A percentile compares a stretch with the other conserved stretches of the same genome.
These are phyloP conservation scores for Ascobolus immersus DNA, from an alignment of 495 filamentous ascomycete species.

Conservation along the genomic window DNA sequence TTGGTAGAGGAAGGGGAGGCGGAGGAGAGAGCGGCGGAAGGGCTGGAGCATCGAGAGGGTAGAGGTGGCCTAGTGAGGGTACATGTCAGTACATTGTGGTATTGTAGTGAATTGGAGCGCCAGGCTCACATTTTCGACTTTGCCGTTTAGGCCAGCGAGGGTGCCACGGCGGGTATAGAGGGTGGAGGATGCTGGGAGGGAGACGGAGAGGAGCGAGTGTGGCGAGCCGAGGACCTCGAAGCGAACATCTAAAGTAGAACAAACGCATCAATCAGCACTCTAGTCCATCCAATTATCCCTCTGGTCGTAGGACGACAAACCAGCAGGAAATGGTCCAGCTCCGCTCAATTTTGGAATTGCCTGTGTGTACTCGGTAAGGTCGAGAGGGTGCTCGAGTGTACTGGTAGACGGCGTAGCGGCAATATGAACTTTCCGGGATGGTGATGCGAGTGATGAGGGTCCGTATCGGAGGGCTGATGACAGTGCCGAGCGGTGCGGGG, in stretches of 20 bases:
- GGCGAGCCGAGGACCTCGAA: conserved; percentile 81
- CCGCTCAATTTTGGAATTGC: conserved; percentile 15
- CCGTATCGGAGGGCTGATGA: too few relatives aligned
- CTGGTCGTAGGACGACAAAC: conserved; percentile 4
- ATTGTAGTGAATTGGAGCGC: too few relatives aligned
- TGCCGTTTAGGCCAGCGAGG: conserved; percentile 67
- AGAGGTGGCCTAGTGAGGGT: conserved; percentile 35
- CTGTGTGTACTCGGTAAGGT: conserved; percentile 12
- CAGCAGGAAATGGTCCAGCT: conserved; percentile 13
- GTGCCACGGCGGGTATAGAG: conserved; percentile 80
- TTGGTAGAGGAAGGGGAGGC: conserved; percentile 88
- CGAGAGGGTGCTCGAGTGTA: conserved; percentile 9
- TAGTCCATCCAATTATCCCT: neutral
- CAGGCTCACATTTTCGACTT: conserved; percentile 57
- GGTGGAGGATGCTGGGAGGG: conserved; percentile 73
- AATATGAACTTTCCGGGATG: conserved; percentile 9
- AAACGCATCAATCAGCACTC: neutral
- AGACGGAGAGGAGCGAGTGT: conserved; percentile 76
- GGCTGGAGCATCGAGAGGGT: conserved; percentile 71
- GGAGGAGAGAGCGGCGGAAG: conserved; percentile 44
- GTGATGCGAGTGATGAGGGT: too few relatives aligned
- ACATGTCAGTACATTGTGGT: too few relatives aligned
- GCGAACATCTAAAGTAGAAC: conserved; percentile 42
- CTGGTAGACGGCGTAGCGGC: conserved; percentile 12
- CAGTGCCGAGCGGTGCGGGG: too few relatives aligned